A percentile compares a stretch with the other conserved stretches of the same genome.
phyloP scores from a whole-genome alignment of 176 grass and related monocot genomes.

The Paspalum notatum region DNA sequence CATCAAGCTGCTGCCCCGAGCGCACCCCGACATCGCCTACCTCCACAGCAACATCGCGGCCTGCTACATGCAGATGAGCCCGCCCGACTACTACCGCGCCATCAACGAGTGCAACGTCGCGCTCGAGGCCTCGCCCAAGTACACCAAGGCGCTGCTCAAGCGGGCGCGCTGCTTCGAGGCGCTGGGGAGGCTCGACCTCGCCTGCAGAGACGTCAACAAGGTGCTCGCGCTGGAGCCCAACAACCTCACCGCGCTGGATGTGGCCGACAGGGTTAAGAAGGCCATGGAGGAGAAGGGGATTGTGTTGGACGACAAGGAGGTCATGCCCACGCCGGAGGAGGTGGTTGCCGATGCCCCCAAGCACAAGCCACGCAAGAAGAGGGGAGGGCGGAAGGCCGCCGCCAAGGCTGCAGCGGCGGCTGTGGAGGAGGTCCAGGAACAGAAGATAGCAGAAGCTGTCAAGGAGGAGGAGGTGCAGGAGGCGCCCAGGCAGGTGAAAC shows the following conservation, averaged over 20 bases:
- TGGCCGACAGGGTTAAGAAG: slow-evolving; percentile 68
- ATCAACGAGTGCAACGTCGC: slow-evolving; percentile 87
- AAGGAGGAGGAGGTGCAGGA: slow-evolving; percentile 53
- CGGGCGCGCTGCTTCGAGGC: slow-evolving; percentile 86
- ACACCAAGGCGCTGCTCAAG: slow-evolving; percentile 90
- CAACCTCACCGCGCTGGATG: slow-evolving; percentile 76
- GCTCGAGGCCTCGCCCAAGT: slow-evolving; percentile 61
- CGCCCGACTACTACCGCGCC: slow-evolving; percentile 73
- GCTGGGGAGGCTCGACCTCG: slow-evolving; percentile 68
- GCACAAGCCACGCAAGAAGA: slow-evolving; percentile 70
- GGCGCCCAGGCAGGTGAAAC: slow-evolving; percentile 63
- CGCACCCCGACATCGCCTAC: slow-evolving; percentile 61
- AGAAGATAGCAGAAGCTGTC: slow-evolving; percentile 30
- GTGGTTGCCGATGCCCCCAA: slow-evolving; percentile 59
- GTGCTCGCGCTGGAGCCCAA: slow-evolving; percentile 74
- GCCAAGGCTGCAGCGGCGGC: slow-evolving; percentile 28
- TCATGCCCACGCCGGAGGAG: slow-evolving; percentile 57
- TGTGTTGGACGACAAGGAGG: slow-evolving; percentile 59
- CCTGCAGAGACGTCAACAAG: slow-evolving; percentile 57
- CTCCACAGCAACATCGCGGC: slow-evolving; percentile 86
- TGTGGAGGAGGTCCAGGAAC: slow-evolving; percentile 48
- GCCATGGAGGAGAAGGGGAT: slow-evolving; percentile 75
- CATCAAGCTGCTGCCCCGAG: slow-evolving; percentile 65
- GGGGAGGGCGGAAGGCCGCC: slow-evolving; percentile 20
- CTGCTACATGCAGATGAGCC: slow-evolving; percentile 96